Conservation (phyloP, 1,284 basidiomycete species). For the Thecaphora thlaspeos region DNA sequence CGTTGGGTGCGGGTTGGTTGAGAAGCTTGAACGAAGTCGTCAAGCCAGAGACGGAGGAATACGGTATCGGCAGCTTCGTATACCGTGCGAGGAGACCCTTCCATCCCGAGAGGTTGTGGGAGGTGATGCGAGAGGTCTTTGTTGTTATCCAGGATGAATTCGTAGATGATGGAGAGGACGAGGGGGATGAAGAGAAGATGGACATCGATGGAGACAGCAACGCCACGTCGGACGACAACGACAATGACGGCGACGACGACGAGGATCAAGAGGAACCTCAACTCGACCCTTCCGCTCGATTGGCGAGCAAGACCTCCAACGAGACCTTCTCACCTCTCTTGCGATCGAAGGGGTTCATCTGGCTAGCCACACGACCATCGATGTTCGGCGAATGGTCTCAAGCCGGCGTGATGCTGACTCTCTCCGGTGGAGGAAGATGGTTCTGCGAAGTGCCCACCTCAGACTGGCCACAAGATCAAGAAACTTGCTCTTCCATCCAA, state of each 20-base stretch:
- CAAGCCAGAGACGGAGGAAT: conserved; percentile 60
- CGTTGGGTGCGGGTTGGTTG: conserved; percentile 61
- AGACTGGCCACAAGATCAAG: conserved; percentile 59
- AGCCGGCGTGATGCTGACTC: conserved; percentile 60
- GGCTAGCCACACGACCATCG: conserved; percentile 55
- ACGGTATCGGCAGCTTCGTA: conserved; percentile 47
- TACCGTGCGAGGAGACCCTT: conserved; percentile 59
- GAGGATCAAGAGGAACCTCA: conserved; percentile 57
- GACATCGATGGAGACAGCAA: conserved; percentile 7
- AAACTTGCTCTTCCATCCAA: conserved; percentile 58
- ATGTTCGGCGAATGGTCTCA: conserved; percentile 61
- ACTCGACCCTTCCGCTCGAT: conserved; percentile 59
- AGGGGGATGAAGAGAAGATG: conserved; percentile 9
- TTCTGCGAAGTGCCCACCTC: conserved; percentile 57
- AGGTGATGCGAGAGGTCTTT: conserved; percentile 59
- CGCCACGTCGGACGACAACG: conserved; percentile 8
- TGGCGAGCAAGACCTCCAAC: conserved; percentile 58
- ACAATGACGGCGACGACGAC: conserved; percentile 35
- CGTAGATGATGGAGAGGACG: conserved; percentile 54
- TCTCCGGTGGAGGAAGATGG: conserved; percentile 60
- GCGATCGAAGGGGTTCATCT: conserved; percentile 61
- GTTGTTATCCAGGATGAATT: conserved; percentile 58
- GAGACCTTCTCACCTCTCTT: conserved; percentile 59
- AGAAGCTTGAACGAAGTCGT: conserved; percentile 59
- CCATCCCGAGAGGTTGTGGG: conserved; percentile 61